Conservation (phyloP, 1,284 basidiomycete species). For the Butyriboletus appendiculatus region DNA sequence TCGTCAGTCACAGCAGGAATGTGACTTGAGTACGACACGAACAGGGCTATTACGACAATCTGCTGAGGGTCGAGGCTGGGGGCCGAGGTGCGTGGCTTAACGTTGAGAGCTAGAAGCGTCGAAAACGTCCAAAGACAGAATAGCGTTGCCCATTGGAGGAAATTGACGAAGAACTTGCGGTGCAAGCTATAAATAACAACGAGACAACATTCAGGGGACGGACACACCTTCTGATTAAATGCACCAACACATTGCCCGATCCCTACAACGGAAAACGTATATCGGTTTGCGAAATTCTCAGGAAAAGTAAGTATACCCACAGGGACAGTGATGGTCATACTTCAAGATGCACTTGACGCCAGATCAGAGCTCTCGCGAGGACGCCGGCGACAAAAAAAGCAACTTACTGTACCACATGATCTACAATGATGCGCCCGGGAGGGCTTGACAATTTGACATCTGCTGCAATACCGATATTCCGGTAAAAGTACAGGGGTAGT, state of each 20-base stretch:
- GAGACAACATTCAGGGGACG: not conserved
- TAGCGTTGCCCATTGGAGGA: conserved; percentile 52
- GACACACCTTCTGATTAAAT: conserved; percentile 57
- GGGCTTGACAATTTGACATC: conserved; percentile 56
- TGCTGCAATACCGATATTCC: conserved; percentile 51
- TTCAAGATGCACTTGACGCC: conserved; percentile 50
- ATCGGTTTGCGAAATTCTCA: conserved; percentile 16
- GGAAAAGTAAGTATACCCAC: conserved; percentile 15
- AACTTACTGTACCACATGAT: conserved; percentile 52
- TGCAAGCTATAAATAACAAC: not conserved
- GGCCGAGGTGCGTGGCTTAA: conserved; percentile 24
- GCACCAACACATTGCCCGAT: conserved; percentile 73
- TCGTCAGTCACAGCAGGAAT: conserved; percentile 11
- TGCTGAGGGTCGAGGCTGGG: conserved; percentile 29
- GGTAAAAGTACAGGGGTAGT: conserved; percentile 45
- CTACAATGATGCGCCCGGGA: conserved; percentile 64
- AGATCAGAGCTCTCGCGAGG: conserved; percentile 9
- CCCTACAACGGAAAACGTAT: conserved; percentile 39
- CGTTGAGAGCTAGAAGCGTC: conserved; percentile 46
- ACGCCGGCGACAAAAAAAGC: not conserved
- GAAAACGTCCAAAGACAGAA: conserved; percentile 54
- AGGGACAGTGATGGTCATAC: conserved; percentile 68
- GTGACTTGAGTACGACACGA: not conserved
- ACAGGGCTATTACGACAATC: conserved; percentile 32
- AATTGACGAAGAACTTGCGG: conserved; percentile 56